These are phyloP conservation scores for Babesia gibsoni DNA, from an alignment of 169 alveolate species.

Conservation along the genomic window DNA sequence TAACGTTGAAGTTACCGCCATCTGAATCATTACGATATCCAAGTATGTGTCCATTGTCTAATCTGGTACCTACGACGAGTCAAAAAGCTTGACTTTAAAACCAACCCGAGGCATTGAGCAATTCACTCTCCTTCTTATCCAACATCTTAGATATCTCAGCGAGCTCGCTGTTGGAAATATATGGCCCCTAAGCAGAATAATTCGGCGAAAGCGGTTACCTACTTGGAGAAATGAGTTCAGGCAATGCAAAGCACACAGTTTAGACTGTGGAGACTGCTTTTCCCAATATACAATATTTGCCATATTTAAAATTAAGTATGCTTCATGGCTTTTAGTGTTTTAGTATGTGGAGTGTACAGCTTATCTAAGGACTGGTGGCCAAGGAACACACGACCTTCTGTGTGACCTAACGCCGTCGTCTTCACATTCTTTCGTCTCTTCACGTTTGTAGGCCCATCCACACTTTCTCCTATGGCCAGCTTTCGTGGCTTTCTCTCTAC, in stretches of 20 bases:
- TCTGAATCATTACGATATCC: conserved; percentile 52
- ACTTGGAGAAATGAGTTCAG: conserved; percentile 78
- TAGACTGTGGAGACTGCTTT: conserved; percentile 76
- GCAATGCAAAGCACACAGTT: conserved; percentile 82
- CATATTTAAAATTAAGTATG: conserved; percentile 22
- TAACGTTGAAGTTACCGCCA: conserved; percentile 51
- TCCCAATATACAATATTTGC: conserved; percentile 78
- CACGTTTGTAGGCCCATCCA: neutral
- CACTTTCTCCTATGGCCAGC: conserved; percentile 29
- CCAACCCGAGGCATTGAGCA: conserved; percentile 28
- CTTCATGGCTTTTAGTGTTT: conserved; percentile 32
- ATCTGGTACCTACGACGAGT: conserved; percentile 9
- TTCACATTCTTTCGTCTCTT: conserved; percentile 41
- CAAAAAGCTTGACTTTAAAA: neutral
- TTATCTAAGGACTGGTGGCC: conserved; percentile 35
- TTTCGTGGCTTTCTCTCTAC: conserved; percentile 29
- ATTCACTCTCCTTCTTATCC: conserved; percentile 40
- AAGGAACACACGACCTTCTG: conserved; percentile 52
- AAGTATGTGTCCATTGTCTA: neutral
- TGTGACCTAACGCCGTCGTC: conserved; percentile 46
- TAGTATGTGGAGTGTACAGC: conserved; percentile 56
- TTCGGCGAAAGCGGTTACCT: neutral
- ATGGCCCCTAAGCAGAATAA: conserved; percentile 45
- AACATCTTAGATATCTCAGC: conserved; percentile 36
- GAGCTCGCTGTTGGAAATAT: conserved; percentile 44